Conservation (phyloP, 768 basidiomycete genomes). For the Jaapia argillacea region DNA sequence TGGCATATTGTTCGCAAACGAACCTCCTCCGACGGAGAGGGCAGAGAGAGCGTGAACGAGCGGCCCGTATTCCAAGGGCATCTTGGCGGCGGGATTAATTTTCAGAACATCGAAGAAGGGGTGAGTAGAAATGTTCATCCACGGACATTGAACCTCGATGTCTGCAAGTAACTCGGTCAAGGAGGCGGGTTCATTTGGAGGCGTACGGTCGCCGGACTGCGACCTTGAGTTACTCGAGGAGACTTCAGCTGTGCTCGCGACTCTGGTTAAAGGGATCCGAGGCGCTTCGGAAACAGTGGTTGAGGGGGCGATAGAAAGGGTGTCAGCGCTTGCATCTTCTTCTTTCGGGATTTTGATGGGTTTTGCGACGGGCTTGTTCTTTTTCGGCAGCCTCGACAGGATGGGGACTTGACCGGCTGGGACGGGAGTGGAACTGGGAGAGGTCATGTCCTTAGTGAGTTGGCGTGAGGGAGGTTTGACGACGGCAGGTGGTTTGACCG, state of each 20-base stretch:
- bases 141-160: conserved; percentile 49
- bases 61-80: conserved; percentile 79
- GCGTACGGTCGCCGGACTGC: conserved; percentile 44
- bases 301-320: conserved; percentile 32
- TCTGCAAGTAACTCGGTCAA: conserved; percentile 61
- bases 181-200: conserved; percentile 35
- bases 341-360: conserved; percentile 53
- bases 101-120: conserved; percentile 67
- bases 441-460: conserved; percentile 13
- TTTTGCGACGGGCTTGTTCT: conserved; percentile 58
- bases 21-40: conserved; percentile 76
- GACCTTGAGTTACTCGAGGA: conserved; percentile 50
- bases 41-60: conserved; percentile 81
- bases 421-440: conserved; percentile 18
- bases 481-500: conserved; percentile 9
- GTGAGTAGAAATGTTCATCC: conserved; percentile 57
- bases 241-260: conserved; percentile 26
- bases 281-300: conserved; percentile 39
- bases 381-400: conserved; percentile 77
- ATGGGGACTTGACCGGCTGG: conserved; percentile 56
- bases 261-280: conserved; percentile 23
- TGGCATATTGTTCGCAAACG: conserved; percentile 76
- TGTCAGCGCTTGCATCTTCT: conserved; percentile 32
- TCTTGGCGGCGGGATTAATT: conserved; percentile 66
- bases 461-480: conserved; percentile 10